Base-by-base conservation (phyloP, 176 grass and related monocot species). In the Paspalum notatum region DNA sequence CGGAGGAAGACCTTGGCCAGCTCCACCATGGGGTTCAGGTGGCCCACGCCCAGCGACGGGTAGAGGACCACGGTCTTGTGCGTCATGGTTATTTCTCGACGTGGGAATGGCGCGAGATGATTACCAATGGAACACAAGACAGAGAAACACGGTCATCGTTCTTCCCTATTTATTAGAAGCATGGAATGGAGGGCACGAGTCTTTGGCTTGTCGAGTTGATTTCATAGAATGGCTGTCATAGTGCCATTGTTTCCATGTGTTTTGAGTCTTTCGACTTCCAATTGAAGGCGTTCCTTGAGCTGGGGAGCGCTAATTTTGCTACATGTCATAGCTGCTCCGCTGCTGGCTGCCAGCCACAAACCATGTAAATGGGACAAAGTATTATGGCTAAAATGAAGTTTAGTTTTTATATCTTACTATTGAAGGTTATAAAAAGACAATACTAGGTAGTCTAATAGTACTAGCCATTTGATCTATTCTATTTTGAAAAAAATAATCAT, bases 11-110 rank as follows among this genome's bases (percentile, higher is more conserved):
- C 74, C 79, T 89, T 86, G 58, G 89, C 92, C 14, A 94, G 74
- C 79, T 89, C 79, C 44, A 84, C 89, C 83, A 91, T 94, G 74
- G 89, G 86, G 55, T 84, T 81, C 20, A 94, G 44, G 12, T 94
- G 92, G 45, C 92, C 92, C 12, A 89, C 50, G n/a, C 80, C 83
- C 6, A 84, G 51, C 17, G 74, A 73, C 12, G 89, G 81, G 86
- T 87, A 94, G 12, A 94, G 81, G 47, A 94, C 52, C 38, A 94
- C 85, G 26, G 74, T 87, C 71, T 87, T 82, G 20, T 78, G 73
- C 81, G 43, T 42, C 67, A 18, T 13, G 48, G 66, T 43, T 45
- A 15, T 7, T 54, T 70, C 38, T 55, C 40, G 51, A 43, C 78
- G 14, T 55, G 20, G 51, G 48, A 79, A 39, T 25, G 62, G 18